Percentiles rank a stretch among this genome's conserved stretches.
phyloP scores from a whole-genome alignment of 352 stramenopile genomes.

The Phytophthora pluvialis region DNA sequence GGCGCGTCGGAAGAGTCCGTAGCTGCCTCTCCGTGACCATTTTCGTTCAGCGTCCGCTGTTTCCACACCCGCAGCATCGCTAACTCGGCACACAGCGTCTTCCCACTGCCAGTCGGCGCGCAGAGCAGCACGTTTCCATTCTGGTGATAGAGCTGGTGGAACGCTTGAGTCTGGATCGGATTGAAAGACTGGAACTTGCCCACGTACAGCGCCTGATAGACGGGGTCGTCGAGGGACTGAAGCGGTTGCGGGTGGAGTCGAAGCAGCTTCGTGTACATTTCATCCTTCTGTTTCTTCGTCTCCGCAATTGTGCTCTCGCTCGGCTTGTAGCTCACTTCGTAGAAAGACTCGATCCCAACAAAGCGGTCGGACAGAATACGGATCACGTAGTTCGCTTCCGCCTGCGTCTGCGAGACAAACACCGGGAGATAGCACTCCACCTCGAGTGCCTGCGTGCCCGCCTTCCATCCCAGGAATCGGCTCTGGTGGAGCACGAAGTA shows the following conservation, averaged over 20 bases:
- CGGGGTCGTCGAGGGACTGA: conserved; percentile 90
- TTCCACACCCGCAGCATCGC: conserved; percentile 97
- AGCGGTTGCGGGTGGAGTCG: conserved; percentile 96
- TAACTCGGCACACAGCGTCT: conserved; percentile 97
- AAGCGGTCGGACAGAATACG: conserved; percentile 96
- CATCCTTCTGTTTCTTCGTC: conserved; percentile 61
- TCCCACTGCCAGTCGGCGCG: conserved; percentile 96
- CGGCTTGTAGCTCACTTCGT: conserved; percentile 70
- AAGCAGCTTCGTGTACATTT: conserved; percentile 91
- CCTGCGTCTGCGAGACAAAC: conserved; percentile 91
- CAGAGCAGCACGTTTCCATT: conserved; percentile 96
- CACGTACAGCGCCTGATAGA: conserved; percentile 93
- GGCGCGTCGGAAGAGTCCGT: neutral
- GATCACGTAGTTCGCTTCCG: conserved; percentile 93
- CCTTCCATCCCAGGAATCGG: conserved; percentile 70
- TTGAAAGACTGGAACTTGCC: conserved; percentile 91
- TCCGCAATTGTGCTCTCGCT: conserved; percentile 39
- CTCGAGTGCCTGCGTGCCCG: conserved; percentile 68
- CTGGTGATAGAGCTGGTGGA: conserved; percentile 97
- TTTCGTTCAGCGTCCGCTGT: conserved; percentile 26
- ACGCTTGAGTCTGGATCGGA: conserved; percentile 98
- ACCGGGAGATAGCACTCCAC: conserved; percentile 97
- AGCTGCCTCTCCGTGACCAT: neutral
- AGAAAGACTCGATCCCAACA: conserved; percentile 94
- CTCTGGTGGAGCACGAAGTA: conserved; percentile 88